Percentiles rank a stretch among this genome's conserved stretches.
phyloP scores from a whole-genome alignment of 1,284 basidiomycete genomes.

The Stygiomarasmius scandens region DNA sequence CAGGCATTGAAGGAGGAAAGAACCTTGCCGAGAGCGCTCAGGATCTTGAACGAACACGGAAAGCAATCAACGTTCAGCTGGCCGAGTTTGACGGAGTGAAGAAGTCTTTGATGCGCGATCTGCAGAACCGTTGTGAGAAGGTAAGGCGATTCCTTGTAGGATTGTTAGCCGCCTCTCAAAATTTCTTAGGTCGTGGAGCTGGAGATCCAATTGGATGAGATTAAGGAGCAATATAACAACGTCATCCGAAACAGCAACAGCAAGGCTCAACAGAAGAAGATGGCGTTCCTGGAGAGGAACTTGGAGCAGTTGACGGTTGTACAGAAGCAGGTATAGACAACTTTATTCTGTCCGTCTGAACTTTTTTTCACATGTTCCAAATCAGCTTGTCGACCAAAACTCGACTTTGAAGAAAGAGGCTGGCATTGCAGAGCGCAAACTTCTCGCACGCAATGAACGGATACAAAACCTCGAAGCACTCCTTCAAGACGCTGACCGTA shows the following conservation, averaged over 20 bases:
- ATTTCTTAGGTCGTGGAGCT: slow-evolving; percentile 89
- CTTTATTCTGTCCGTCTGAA: slow-evolving; percentile 5
- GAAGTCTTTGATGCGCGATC: slow-evolving; percentile 97
- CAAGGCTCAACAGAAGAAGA: slow-evolving; percentile 98
- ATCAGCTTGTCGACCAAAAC: slow-evolving; percentile 97
- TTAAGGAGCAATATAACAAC: slow-evolving; percentile 99
- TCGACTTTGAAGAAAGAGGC: slow-evolving; percentile 97
- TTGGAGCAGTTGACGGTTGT: slow-evolving; percentile 94
- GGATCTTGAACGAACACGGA: slow-evolving; percentile 95
- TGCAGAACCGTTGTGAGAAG: slow-evolving; percentile 99
- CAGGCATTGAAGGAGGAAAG: slow-evolving; percentile 95
- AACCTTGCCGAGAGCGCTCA: slow-evolving; percentile 95
- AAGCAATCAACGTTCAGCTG: slow-evolving; percentile 95
- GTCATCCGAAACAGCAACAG: slow-evolving; percentile 97
- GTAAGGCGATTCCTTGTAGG: slow-evolving; percentile 41
- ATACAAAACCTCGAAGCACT: slow-evolving; percentile 95
- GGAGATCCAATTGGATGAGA: slow-evolving; percentile 98
- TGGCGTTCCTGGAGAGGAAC: slow-evolving; percentile 98
- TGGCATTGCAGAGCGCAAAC: slow-evolving; percentile 94
- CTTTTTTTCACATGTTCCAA: slow-evolving; percentile 15
- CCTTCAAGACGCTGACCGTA: slow-evolving; percentile 91
- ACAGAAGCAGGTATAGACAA: slow-evolving; percentile 84
- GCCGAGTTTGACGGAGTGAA: slow-evolving; percentile 99
- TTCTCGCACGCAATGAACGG: slow-evolving; percentile 94
- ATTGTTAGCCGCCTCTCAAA: not conserved